Base-by-base conservation (phyloP, 73 alveolate species). In the Tetrahymena elliotti region DNA sequence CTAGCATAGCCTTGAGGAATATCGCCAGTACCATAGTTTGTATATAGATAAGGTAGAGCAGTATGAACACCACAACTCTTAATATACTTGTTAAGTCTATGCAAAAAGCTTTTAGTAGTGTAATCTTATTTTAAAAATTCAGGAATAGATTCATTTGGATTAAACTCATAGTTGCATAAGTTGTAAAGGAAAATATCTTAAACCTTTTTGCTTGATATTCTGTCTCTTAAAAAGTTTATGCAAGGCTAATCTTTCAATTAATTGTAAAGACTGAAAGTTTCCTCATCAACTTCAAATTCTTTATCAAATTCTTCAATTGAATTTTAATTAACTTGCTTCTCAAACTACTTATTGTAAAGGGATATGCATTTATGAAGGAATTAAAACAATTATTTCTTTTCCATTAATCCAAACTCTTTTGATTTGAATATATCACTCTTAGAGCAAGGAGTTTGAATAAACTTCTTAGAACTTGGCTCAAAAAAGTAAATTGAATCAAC, bases 21-120 rank as follows among this genome's bases (percentile, higher is more conserved):
- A 68, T 93, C 96, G 33, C 96, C 96, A 1, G 96, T 93, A 6
- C 96, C 96, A 36, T 93, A 93, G 35, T 93, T 93, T 18, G 96
- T 52, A 24, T 93, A 93, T 22, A 93, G 38, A 35, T 68, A 93
- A 5, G 96, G 96, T 12, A 53, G 83, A n/a, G 84, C 83, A 34
- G 93, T 53, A 35, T 93, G 96, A 52, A 93, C 37, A 6, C 96
- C 96, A 52, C 84, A 39, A 22, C 94, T 68, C 93, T 93, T 93
- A 1, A 93, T 52, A 35, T 53, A 93, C 93, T 93, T 93, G 35
- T 93, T 93, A 36, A 93, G 82, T 15, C 93, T 35, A 35, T 47
- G 84, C 6, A 93, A 39, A 33, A 93, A 93, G 20, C 83, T 53
- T 68, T 93, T 18, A 6, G 96, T 93, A 33, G 96, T 53, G 33